These are phyloP conservation scores for Curvularia lunata DNA, from an alignment of 2,329 filamentous ascomycete genomes.

Conservation along the genomic window DNA sequence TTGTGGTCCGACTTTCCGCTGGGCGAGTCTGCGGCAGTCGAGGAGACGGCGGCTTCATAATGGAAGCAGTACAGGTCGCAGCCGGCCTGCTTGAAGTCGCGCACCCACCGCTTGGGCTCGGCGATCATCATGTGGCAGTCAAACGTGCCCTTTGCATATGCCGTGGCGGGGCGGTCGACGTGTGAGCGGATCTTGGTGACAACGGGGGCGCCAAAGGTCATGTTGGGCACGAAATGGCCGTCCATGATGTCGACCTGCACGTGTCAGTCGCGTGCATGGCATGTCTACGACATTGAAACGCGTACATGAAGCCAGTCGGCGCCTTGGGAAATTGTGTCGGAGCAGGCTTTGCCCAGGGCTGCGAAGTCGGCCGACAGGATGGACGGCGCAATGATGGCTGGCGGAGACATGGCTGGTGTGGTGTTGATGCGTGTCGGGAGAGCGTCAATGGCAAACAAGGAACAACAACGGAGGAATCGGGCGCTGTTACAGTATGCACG, in stretches of 20 bases:
- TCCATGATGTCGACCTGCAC: conserved; percentile 98
- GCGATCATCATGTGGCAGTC: conserved; percentile 99
- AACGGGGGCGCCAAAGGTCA: conserved; percentile 94
- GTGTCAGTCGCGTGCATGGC: conserved; percentile 62
- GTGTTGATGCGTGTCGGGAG: conserved; percentile 8
- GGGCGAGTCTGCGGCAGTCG: conserved; percentile 81
- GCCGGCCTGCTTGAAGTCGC: conserved; percentile 89
- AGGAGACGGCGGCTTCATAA: conserved; percentile 90
- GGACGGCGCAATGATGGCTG: conserved; percentile 95
- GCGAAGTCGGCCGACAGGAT: conserved; percentile 97
- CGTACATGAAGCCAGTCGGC: conserved; percentile 62
- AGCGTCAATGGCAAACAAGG: conserved; percentile 11
- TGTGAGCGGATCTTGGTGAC: conserved; percentile 91
- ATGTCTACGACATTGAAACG: conserved; percentile 12
- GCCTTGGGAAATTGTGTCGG: conserved; percentile 81
- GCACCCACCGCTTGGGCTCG: conserved; percentile 99
- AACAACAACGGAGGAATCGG: conserved; percentile 25
- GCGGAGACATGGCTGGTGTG: conserved; percentile 73
- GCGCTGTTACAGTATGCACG: neutral
- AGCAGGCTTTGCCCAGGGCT: conserved; percentile 83
- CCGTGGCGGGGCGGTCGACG: conserved; percentile 74
- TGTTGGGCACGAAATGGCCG: conserved; percentile 97
- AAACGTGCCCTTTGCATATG: conserved; percentile 85
- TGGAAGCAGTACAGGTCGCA: conserved; percentile 99
- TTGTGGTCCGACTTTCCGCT: conserved; percentile 70